phyloP scores from a whole-genome alignment of 2,329 filamentous ascomycete genomes.

The Stemphylium lycopersici region DNA sequence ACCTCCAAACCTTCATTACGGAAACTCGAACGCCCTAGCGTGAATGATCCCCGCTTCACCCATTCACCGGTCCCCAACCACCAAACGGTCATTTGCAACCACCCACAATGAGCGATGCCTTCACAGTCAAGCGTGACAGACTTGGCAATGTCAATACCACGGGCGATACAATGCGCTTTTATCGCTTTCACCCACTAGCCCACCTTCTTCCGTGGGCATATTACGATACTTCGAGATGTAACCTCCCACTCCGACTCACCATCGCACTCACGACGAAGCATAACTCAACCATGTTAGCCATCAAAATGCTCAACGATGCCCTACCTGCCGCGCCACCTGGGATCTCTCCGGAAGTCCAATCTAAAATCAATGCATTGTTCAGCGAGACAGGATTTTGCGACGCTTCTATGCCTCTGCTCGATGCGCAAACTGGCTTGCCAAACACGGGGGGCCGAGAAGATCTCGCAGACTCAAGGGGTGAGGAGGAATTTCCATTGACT shows the following conservation, averaged over 20 bases:
- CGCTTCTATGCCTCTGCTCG: too few species aligned
- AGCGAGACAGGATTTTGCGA: not conserved
- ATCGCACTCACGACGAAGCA: too few species aligned
- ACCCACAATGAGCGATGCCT: not conserved
- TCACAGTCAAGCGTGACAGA: not conserved
- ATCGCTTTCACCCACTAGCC: too few species aligned
- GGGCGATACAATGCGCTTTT: too few species aligned
- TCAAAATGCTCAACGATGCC: not conserved
- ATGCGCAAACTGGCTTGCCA: not conserved
- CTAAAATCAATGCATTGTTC: not conserved
- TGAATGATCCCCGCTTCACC: not conserved
- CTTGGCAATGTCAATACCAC: not conserved
- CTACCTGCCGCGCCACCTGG: not conserved
- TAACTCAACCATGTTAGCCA: not conserved
- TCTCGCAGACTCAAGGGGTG: not conserved
- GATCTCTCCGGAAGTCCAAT: accelerated
- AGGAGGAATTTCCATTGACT: not conserved
- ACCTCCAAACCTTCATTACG: too few species aligned
- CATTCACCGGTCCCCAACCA: not conserved
- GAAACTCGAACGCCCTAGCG: too few species aligned
- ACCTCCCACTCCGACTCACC: too few species aligned
- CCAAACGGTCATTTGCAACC: not conserved
- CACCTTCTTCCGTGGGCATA: too few species aligned
- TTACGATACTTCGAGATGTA: too few species aligned
- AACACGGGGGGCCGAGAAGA: not conserved